These are phyloP conservation scores for Piper longum DNA, from an alignment of 164 flowering plant species.

Conservation along the genomic window DNA sequence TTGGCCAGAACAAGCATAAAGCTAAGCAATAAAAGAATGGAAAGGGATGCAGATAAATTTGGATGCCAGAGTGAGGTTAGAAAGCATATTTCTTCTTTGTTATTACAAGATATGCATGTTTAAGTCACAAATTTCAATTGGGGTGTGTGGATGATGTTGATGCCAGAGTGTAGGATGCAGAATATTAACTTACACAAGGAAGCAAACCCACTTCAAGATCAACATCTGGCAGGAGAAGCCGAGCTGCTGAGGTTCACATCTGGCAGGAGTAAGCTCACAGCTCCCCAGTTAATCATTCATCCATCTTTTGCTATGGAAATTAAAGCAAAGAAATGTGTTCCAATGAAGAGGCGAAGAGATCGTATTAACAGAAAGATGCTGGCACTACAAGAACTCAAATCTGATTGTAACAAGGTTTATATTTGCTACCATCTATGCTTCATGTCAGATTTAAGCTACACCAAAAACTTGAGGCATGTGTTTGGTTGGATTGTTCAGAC, in stretches of 20 bases:
- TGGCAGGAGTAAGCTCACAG: constrained; percentile 52
- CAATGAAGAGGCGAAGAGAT: constrained; percentile 65
- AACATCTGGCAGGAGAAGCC: constrained; percentile 48
- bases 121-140: background rate
- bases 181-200: constrained; percentile 13
- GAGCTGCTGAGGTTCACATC: constrained; percentile 88
- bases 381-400: constrained; percentile 73
- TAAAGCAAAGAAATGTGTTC: no score
- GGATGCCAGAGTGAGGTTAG: constrained; percentile 36
- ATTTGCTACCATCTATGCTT: background rate
- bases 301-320: background rate
- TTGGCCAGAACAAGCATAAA: constrained; percentile 21
- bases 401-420: constrained; percentile 70
- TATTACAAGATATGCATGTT: background rate
- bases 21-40: constrained; percentile 34
- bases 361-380: constrained; percentile 85
- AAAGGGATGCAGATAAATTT: constrained; percentile 27
- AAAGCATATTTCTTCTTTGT: background rate
- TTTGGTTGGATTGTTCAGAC: constrained; percentile 31
- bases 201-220: constrained; percentile 10
- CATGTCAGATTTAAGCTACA: background rate
- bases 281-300: background rate
- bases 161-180: constrained; percentile 11
- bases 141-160: background rate
- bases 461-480: background rate